Evolutionary conservation across 2,329 filamentous ascomycete species (phyloP).

Genomic region (Exophiala dermatitidis): DNA sequence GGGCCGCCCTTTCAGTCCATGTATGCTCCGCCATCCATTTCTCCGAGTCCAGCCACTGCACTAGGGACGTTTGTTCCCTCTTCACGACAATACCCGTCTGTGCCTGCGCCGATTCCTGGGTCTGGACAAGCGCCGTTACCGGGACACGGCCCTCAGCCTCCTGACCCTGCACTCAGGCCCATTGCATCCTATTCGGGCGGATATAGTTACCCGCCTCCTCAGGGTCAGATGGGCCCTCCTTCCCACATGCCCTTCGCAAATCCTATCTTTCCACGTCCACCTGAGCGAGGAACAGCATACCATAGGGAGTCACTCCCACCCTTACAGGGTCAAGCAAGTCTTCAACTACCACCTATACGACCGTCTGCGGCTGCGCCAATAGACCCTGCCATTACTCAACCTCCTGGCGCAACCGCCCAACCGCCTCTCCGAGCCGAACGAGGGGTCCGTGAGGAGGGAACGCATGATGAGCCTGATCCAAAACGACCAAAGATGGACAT

Average conservation of each 20-base stretch:
- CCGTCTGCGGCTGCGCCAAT: slow-evolving; percentile 17
- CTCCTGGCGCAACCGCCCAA: slow-evolving; percentile 5
- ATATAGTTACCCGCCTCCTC: slow-evolving; percentile 17
- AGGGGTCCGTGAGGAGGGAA: slow-evolving; percentile 11
- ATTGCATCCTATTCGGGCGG: slow-evolving; percentile 6
- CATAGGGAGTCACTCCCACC: slow-evolving; percentile 11
- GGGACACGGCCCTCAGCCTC: slow-evolving; percentile 5
- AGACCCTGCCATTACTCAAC: slow-evolving; percentile 24
- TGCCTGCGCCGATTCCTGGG: background rate
- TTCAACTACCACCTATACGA: slow-evolving; percentile 27
- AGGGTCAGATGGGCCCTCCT: slow-evolving; percentile 8
- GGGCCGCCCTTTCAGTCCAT: slow-evolving; percentile 10
- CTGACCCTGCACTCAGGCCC: slow-evolving; percentile 7
- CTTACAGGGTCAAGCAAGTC: slow-evolving; percentile 4
- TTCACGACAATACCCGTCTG: slow-evolving; percentile 9
- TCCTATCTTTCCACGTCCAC: slow-evolving; percentile 19
- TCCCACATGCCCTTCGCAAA: slow-evolving; percentile 10
- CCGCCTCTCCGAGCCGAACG: slow-evolving; percentile 3
- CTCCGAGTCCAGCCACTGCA: slow-evolving; percentile 20
- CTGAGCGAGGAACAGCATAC: background rate
- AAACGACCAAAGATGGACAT: slow-evolving; percentile 29
- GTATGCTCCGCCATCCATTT: slow-evolving; percentile 21
- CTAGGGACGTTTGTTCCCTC: slow-evolving; percentile 17
- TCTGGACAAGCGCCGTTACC: slow-evolving; percentile 3
- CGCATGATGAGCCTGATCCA: slow-evolving; percentile 20